Conservation (phyloP, 495 filamentous ascomycete species). For the Penicillium turbatum region DNA sequence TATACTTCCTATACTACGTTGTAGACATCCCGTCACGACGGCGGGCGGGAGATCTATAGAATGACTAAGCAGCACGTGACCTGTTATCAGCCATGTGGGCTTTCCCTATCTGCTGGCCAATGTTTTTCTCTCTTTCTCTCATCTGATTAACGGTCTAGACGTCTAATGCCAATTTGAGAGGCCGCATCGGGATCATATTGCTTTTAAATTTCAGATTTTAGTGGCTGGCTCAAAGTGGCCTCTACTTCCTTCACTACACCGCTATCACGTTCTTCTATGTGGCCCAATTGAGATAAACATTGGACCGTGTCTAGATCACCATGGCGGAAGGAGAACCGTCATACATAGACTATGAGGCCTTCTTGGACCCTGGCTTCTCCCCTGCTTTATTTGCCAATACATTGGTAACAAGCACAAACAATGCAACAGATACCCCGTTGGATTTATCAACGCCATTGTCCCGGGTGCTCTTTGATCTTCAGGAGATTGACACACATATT, state of each 20-base stretch:
- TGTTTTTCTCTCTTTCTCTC: constrained; percentile 1
- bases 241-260: neutral
- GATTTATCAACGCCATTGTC: constrained; percentile 93
- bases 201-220: neutral
- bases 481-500: constrained; percentile 96
- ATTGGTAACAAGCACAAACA: constrained; percentile 84
- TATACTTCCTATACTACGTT: too few relatives aligned
- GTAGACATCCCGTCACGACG: too few relatives aligned
- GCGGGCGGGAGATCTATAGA: too few relatives aligned
- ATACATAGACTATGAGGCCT: constrained; percentile 95
- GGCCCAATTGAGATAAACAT: neutral
- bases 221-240: neutral
- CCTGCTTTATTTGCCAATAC: constrained; percentile 79
- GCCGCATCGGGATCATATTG: neutral
- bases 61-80: constrained; percentile 10
- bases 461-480: constrained; percentile 90
- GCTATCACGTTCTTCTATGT: neutral
- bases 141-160: neutral
- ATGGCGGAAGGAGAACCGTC: constrained; percentile 55
- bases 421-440: constrained; percentile 80
- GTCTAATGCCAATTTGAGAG: neutral
- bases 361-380: constrained; percentile 79
- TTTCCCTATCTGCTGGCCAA: constrained; percentile 10
- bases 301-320: neutral
- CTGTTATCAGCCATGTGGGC: constrained; percentile 14